phyloP scores from a whole-genome alignment of 2,329 filamentous ascomycete species.

The Aschersonia sp. region DNA sequence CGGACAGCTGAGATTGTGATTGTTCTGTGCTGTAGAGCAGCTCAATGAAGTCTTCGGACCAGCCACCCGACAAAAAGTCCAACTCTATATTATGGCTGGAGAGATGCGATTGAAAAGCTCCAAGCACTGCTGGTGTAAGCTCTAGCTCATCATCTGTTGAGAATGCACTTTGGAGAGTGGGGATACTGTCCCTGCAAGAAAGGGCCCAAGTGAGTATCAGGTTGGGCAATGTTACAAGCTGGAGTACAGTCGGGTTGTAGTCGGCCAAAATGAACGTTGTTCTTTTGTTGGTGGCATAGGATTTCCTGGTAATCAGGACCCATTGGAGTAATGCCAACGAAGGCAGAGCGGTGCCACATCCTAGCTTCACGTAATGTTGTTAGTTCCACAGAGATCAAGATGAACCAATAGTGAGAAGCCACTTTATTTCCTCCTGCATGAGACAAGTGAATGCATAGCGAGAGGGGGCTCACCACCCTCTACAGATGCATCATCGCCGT shows the following conservation, averaged over 20 bases:
- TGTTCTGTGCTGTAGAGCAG: constrained; percentile 31
- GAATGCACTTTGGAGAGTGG: constrained; percentile 29
- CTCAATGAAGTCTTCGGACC: constrained; percentile 50
- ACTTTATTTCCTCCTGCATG: too few species aligned
- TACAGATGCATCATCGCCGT: too few species aligned
- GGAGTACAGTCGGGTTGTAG: constrained; percentile 66
- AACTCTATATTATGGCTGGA: constrained; percentile 34
- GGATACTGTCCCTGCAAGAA: constrained; percentile 17
- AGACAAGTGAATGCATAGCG: too few species aligned
- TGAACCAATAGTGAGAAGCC: not conserved
- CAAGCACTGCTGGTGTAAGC: constrained; percentile 40
- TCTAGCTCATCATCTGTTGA: constrained; percentile 47
- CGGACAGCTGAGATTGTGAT: constrained; percentile 1
- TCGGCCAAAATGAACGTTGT: constrained; percentile 52
- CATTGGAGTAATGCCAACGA: constrained; percentile 57
- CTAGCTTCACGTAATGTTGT: constrained; percentile 38
- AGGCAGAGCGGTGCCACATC: constrained; percentile 65
- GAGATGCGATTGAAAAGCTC: constrained; percentile 43
- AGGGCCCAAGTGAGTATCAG: constrained; percentile 56
- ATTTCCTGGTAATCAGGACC: constrained; percentile 20
- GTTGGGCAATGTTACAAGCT: constrained; percentile 69
- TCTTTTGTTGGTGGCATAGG: not conserved
- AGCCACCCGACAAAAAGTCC: constrained; percentile 60
- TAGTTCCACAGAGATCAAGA: not conserved
- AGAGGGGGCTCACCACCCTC: too few species aligned